These are phyloP conservation scores for Torulaspora indica DNA, from an alignment of 805 yeast species.

Conservation along the genomic window DNA sequence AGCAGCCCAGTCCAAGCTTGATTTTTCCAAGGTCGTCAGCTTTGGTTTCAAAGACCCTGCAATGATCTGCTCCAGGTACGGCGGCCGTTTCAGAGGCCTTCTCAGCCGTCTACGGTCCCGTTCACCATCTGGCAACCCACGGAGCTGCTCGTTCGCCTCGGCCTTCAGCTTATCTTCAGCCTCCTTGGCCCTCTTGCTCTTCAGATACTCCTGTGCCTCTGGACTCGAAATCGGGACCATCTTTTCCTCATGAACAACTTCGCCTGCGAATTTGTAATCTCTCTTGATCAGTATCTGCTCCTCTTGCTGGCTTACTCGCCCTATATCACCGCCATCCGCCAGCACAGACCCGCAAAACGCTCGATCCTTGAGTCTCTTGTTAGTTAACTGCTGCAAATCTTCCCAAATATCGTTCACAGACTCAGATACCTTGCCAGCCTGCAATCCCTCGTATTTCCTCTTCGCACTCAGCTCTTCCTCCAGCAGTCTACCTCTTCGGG, in stretches of 20 bases:
- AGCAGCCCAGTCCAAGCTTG: slow-evolving; percentile 90
- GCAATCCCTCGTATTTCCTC: slow-evolving; percentile 32
- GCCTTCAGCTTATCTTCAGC: slow-evolving; percentile 14
- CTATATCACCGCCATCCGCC: slow-evolving; percentile 12
- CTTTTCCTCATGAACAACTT: slow-evolving; percentile 69
- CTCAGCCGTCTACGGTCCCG: slow-evolving; percentile 30
- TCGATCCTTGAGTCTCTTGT: slow-evolving; percentile 24
- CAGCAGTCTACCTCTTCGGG: slow-evolving; percentile 56
- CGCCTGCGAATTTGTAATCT: slow-evolving; percentile 87
- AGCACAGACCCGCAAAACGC: slow-evolving; percentile 27
- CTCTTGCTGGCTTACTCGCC: slow-evolving; percentile 20
- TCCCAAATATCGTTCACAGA: slow-evolving; percentile 54
- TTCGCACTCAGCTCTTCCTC: slow-evolving; percentile 37
- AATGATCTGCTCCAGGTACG: slow-evolving; percentile 71
- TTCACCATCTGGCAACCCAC: neutral
- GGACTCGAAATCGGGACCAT: slow-evolving; percentile 73
- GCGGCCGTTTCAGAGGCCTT: slow-evolving; percentile 65
- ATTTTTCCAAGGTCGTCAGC: slow-evolving; percentile 86
- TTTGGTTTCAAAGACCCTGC: slow-evolving; percentile 66
- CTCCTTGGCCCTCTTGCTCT: slow-evolving; percentile 43
- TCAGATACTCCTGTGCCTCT: slow-evolving; percentile 78
- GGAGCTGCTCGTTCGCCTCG: neutral
- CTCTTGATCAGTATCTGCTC: slow-evolving; percentile 67
- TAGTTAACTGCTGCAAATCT: slow-evolving; percentile 41
- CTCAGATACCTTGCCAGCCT: slow-evolving; percentile 30